Base-by-base conservation (phyloP, 352 stramenopile genomes). In the Phytophthora capsici region DNA sequence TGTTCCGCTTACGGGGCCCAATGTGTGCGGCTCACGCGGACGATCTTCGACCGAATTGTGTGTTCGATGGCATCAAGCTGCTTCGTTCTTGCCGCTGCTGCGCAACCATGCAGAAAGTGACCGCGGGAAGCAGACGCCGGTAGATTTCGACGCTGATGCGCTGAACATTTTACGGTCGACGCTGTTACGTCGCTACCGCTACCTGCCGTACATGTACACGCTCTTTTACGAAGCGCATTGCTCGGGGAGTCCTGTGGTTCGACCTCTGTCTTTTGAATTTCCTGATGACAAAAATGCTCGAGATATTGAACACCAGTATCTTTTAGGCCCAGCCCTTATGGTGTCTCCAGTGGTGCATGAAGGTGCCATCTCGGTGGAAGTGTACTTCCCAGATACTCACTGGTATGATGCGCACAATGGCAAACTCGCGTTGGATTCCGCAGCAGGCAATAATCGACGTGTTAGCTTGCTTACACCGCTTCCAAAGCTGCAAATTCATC, bases 171-270 rank as follows among this genome's bases (percentile, higher is more conserved):
- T 93, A 16, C 76, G 88, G 1, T 69, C 80, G 4, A 84, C 77
- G 17, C 48, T 96, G 44, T 41, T 90, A 23, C 72, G 64, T 12
- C 84, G 90, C 1, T 96, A 95, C 50, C 60, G 66, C 1, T 82
- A 92, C 23, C 54, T 96, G 28, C 88, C 90, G n/a, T 95, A 93
- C 65, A 75, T 95, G 68, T 96, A 96, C 63, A 92, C 90, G 20
- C 75, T 90, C 40, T 84, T 96, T 22, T 94, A 80, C 56, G 56
- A 73, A 22, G 84, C 89, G 0, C 71, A 90, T 50, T 44, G 41
- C 0, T 47, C 63, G 3, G 89, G 89, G 0, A 66, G 40, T 14
- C 68, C 80, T 0, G 80, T 94, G 9, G 72, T 82, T 47, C 79
- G 77, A 6, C 76, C 77, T 3, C 63, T 96, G 0, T 79, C 71